Evolutionary conservation across 1,139 yeast genomes (phyloP).

Genomic region (Pichia sp.): DNA sequence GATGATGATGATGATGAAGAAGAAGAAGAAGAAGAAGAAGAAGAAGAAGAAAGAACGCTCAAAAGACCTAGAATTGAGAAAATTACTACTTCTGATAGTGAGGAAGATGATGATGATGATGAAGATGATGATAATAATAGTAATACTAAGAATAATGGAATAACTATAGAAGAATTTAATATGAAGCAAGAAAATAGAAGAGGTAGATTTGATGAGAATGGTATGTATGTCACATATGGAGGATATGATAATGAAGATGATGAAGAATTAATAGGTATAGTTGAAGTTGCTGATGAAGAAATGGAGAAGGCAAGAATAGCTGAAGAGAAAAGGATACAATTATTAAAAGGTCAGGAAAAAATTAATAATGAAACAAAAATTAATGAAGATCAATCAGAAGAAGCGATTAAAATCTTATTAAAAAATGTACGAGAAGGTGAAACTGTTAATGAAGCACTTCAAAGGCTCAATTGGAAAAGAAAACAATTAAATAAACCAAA

Average conservation of each 20-base stretch:
- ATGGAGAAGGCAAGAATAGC: no score
- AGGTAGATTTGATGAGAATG: not conserved
- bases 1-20: constrained; percentile 22
- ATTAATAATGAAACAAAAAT: no score
- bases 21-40: not conserved
- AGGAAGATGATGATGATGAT: constrained; percentile 33
- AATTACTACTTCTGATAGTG: no score
- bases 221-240: not conserved
- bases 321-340: no score
- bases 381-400: no score
- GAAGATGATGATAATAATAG: constrained; percentile 32
- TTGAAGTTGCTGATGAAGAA: not conserved
- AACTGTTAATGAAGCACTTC: no score
- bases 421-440: no score
- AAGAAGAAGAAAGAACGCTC: no score
- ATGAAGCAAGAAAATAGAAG: not conserved
- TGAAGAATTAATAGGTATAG: not conserved
- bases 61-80: not conserved
- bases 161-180: not conserved
- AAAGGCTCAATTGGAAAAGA: no score
- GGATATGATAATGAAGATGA: not conserved
- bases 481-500: no score
- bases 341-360: no score
- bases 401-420: no score
- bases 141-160: constrained; percentile 28